Base-by-base conservation (phyloP, 768 basidiomycete genomes). In the Phylloporus sp. region DNA sequence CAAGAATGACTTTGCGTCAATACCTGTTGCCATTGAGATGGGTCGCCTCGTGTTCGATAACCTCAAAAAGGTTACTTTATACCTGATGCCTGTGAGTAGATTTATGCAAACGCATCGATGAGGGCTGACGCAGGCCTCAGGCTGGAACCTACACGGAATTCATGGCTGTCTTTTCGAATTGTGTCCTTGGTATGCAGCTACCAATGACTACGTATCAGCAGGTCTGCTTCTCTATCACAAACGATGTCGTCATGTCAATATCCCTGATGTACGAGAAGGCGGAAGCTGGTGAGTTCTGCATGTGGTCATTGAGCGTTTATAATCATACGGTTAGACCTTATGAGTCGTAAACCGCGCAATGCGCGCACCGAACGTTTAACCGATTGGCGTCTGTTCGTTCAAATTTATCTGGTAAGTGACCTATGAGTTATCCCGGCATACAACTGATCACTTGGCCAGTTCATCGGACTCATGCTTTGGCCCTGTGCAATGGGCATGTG, bases 41-140 rank as follows among this genome's bases (percentile, higher is more conserved):
- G 81, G 81, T 41, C 75, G 79, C 14, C 64, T 78, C 15, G 74
- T 78, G 1, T 81, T 81, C 47, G 77, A 80, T 52, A 81, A 81
- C 53, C 59, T 82, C 20, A 72, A 75, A 70, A 74, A 78, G 65
- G 62, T 74, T 17, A 70, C 71, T 4, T 43, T 71, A 14, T 71
- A 73, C 41, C 56, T 75, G 18, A 65, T 74, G 57, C 74, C 74
- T 14, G 69, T 70, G 35, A 46, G 66, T 52, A 11, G 5, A 5
- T 21, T 27, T 34, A 11, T 27, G n/a, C 14, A 7, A 17, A 9
- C 9, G 10, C 18, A 13, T 36, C 11, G 31, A 39, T 44, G 33
- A 21, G 10, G n/a, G 6, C 21, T 47, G 18, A 58, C 34, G 1
- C 9, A 9, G n/a, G 9, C 26, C 17, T 20, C 54, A 74, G 65